Base-by-base conservation (phyloP, 495 filamentous ascomycete species). In the Aeminium ludgeri region DNA sequence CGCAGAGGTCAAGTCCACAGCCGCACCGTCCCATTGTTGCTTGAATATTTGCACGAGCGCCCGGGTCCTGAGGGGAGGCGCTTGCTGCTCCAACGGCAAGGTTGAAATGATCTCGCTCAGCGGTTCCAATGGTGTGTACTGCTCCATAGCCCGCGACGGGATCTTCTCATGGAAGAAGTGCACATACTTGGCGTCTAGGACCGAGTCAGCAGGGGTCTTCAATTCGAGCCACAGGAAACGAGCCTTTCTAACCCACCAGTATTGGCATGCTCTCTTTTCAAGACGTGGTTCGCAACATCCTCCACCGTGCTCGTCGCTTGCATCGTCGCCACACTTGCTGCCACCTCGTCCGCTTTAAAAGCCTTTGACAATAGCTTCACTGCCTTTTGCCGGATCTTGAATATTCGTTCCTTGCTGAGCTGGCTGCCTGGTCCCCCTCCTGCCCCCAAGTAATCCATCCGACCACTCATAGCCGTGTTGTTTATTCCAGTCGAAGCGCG, bases 81-180 rank as follows among this genome's bases (percentile, higher is more conserved):
- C 48, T 28, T 53, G 43, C 8, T 65, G 71, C 35, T 84, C 75
- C 15, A 55, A 62, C 10, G 78, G 74, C 11, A 68, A 57, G 20
- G 72, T 69, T 11, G 59, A 59, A 32, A 82, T 77, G 32, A 84
- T 69, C 34, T 80, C 68, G 58, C 81, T 64, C 44, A 86, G 57
- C 1, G 70, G 65, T 32, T 65, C 57, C 19, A 85, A 59, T 30
- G 68, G 72, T 5, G 81, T 85, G 55, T 66, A 80, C 50, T 84
- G 71, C 35, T 75, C 80, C 46, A 86, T 66, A 59, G 80, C 77
- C 19, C 81, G 63, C 10, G 71, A 77, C 1, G 81, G 81, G 30
- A 86, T 86, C 64, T 85, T 86, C 52, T 86, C 82, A 59, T 86
- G 81, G 55, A 86, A 86, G 59, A 86, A 86, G 49, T 86, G 78